Base-by-base conservation (phyloP, 2,329 filamentous ascomycete genomes). In the Cyphellophora europaea region DNA sequence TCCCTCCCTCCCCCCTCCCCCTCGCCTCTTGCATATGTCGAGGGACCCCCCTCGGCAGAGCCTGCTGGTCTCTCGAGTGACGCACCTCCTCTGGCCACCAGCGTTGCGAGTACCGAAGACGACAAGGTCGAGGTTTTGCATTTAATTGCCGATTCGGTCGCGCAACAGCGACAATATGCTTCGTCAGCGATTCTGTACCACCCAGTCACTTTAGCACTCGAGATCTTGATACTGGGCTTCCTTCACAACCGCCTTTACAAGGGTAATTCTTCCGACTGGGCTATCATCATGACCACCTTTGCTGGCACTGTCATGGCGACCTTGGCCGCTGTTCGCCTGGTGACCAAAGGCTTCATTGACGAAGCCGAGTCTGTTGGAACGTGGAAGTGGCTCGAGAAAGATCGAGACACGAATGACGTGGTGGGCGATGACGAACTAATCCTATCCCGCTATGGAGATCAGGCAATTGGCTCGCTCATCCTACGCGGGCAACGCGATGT, bases 91-190 rank as follows among this genome's bases (percentile, higher is more conserved):
- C 48, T 61, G 15, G 49, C 41, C 30, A 53, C 52, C 27, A 44
- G 43, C 35, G 40, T 48, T 10, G 51, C 50, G 35, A 35, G 41
- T 5, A 42, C 45, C 17, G 45, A 72, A 44, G 67, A 69, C 33
- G 80, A 87, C 54, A 77, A 79, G 53, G 61, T 77, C 43, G 69
- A 76, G 37, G 79, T 79, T 12, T 66, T 93, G 33, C 72, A 73
- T 43, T 72, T 93, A 13, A 70, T 93, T 25, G 80, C 85, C 41
- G 84, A 89, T 58, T 85, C 79, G 39, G 74, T 93, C 32, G 82
- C 84, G 21, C 81, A 93, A 59, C 86, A 91, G 65, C 77, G 81
- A 42, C 79, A 85, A 53, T 61, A 71, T 6, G 76, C 82, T 13
- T 73, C 77, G 27, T 62, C 65, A 36, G 63, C 73, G 43, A 63